Conservation (phyloP, 495 filamentous ascomycete species). For the Aspergillus carlsbadensis region DNA sequence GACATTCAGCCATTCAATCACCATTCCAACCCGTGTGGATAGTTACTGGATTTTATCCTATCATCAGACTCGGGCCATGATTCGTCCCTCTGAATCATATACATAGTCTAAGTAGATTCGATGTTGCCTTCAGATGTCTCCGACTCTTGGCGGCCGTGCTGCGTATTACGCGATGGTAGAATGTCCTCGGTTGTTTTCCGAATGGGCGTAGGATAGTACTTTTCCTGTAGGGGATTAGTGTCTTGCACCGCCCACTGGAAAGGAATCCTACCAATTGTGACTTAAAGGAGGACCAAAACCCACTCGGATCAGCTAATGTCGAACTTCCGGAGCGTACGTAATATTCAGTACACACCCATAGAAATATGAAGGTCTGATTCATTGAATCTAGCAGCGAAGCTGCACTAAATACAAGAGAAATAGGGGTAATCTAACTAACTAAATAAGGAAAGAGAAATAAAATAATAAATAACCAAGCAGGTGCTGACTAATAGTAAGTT, state of each 20-base stretch:
- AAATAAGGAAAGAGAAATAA: too few relatives aligned
- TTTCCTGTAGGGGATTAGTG: not conserved
- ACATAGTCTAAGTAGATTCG: not conserved
- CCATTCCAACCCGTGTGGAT: not conserved
- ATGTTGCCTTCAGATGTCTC: not conserved
- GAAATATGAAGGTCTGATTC: too few relatives aligned
- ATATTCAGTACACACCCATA: too few relatives aligned
- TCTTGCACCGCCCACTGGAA: not conserved
- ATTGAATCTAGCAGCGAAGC: too few relatives aligned
- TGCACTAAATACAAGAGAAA: too few relatives aligned
- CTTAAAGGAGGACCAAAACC: slow-evolving; percentile 6
- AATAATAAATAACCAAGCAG: too few relatives aligned
- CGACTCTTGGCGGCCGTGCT: not conserved
- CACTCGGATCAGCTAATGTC: not conserved
- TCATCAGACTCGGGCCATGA: not conserved
- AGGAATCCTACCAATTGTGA: slow-evolving; percentile 1
- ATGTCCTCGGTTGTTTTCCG: not conserved
- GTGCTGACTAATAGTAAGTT: too few relatives aligned
- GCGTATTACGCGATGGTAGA: not conserved
- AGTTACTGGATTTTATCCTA: not conserved
- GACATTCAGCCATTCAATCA: not conserved
- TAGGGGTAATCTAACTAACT: too few relatives aligned
- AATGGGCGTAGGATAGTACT: not conserved
- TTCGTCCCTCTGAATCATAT: not conserved
- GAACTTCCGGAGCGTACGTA: too few relatives aligned